Conservation (phyloP, 768 basidiomycete species). For the Lentinula guzmanii region DNA sequence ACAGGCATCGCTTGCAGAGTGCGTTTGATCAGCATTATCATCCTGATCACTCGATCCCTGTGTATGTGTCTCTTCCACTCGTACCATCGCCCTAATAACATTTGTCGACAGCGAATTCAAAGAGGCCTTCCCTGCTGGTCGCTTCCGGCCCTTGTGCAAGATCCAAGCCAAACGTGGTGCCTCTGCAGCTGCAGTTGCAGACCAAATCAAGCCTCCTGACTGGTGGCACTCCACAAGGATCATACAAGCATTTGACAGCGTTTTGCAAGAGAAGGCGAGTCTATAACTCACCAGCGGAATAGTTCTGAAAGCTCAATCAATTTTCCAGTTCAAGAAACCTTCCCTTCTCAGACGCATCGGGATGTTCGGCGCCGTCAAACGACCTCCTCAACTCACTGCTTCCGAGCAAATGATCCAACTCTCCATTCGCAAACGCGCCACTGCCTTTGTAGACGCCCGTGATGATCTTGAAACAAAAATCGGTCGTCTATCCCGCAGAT, state of each 20-base stretch:
- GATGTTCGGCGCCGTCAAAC: slow-evolving; percentile 64
- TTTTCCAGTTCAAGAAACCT: slow-evolving; percentile 74
- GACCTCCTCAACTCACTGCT: slow-evolving; percentile 63
- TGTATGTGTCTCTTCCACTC: slow-evolving; percentile 27
- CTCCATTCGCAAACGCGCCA: slow-evolving; percentile 90
- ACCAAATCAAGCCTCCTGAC: slow-evolving; percentile 83
- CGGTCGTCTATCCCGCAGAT: slow-evolving; percentile 73
- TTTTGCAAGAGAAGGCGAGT: slow-evolving; percentile 76
- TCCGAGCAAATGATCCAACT: slow-evolving; percentile 84
- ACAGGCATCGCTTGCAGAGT: slow-evolving; percentile 62
- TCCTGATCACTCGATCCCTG: slow-evolving; percentile 81
- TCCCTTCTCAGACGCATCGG: slow-evolving; percentile 82
- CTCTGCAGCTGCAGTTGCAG: slow-evolving; percentile 77
- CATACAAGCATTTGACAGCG: slow-evolving; percentile 84
- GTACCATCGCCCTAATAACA: slow-evolving; percentile 1
- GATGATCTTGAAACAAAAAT: slow-evolving; percentile 95
- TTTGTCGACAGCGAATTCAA: slow-evolving; percentile 70
- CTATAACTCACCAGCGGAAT: not conserved
- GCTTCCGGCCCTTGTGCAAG: slow-evolving; percentile 87
- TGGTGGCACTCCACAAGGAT: slow-evolving; percentile 95
- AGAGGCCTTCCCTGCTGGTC: slow-evolving; percentile 89
- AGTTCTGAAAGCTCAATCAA: slow-evolving; percentile 7
- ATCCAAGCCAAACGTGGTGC: slow-evolving; percentile 82
- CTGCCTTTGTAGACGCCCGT: slow-evolving; percentile 88
- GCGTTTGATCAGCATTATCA: slow-evolving; percentile 87